phyloP scores from a whole-genome alignment of 192 early-diverging fungal genomes.

The Backusella australiensis region DNA sequence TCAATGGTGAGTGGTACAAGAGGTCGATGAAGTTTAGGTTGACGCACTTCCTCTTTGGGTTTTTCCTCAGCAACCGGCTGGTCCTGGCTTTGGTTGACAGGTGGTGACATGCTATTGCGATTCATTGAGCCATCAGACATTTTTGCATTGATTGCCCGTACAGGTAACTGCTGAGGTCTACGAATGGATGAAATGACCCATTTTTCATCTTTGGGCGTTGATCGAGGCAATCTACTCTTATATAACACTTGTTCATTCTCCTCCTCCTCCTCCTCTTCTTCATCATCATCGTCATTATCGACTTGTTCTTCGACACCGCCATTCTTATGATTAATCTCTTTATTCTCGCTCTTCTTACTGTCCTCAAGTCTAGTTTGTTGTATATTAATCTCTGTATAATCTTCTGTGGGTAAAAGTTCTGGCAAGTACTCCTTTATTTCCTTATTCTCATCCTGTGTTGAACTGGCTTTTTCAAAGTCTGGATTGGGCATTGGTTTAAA shows the following conservation, averaged over 20 bases:
- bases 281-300: neutral
- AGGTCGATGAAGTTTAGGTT: conserved; percentile 11
- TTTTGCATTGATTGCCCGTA: conserved; percentile 9
- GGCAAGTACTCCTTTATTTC: neutral
- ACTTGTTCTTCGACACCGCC: neutral
- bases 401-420: neutral
- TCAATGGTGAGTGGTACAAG: conserved; percentile 24
- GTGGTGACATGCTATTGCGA: conserved; percentile 3
- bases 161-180: conserved; percentile 28
- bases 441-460: neutral
- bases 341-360: neutral
- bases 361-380: neutral
- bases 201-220: conserved; percentile 30
- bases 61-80: neutral
- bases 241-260: conserved; percentile 2
- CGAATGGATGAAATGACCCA: conserved; percentile 38
- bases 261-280: conserved; percentile 12
- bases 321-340: neutral
- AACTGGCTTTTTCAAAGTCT: neutral
- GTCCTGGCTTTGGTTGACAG: neutral
- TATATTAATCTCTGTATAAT: neutral
- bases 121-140: conserved; percentile 12
- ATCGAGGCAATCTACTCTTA: conserved; percentile 2
- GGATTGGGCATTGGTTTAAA: neutral
- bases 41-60: neutral